Base-by-base conservation (phyloP, 257 asterid genomes). In the Eustoma russellianum region DNA sequence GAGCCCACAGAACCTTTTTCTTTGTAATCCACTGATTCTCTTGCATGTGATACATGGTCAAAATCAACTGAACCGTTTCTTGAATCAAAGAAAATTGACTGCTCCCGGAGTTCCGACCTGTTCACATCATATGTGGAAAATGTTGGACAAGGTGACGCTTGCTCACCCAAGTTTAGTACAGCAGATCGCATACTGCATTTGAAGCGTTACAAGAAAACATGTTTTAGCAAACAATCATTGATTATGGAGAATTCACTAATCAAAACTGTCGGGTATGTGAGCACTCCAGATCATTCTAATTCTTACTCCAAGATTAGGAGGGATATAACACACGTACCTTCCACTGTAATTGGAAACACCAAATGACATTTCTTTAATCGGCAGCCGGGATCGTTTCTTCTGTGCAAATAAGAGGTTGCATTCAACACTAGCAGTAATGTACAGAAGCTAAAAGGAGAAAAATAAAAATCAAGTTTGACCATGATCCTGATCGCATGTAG, bases 371-470 rank as follows among this genome's bases (percentile, higher is more conserved):
- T 72, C 82, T 63, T 73, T 80, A 44, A 68, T 81, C 74, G 76
- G 85, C 65, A 70, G 66, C 82, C 82, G 33, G 19, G 93, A 69
- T 62, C 91, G 79, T 63, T 79, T 82, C 75, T 81, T 83, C 99
- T 92, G 95, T 75, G n/a, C n/a, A n/a, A 61, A 62, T 65, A 74
- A 55, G 64, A 53, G 30, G 2, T 38, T 38, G 43, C 5, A 2
- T 7, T 38, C 5, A 38, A 38, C 12, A 38, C 12, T 38, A 7
- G 43, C 43, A 38, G 43, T 38, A 38, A 7, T 38, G 9, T 8
- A 38, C 43, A 38, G 43, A 38, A 11, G 12, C 9, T 38, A 7
- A 38, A 38, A 38, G 12, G 43, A 2, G 43, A 11, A 38, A 38
- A n/a, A n/a, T n/a, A n/a, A n/a, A n/a, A 38, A 38, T 38, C 43